phyloP scores from a whole-genome alignment of 495 filamentous ascomycete genomes.

The Aspergillus hancockii region DNA sequence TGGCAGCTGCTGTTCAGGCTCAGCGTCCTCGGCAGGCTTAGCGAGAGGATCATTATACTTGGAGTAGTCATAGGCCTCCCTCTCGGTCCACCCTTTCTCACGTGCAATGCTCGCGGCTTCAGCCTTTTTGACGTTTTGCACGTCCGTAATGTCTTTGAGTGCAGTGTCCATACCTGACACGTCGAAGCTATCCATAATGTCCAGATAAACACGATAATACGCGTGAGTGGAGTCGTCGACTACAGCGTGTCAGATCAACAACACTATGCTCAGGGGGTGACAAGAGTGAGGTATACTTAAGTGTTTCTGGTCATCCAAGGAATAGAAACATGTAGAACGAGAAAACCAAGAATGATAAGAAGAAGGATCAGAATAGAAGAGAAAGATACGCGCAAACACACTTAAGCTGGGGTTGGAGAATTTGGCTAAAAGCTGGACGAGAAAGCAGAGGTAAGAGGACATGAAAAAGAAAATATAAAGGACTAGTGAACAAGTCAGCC shows the following conservation, averaged over 20 bases:
- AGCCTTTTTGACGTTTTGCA: constrained; percentile 30
- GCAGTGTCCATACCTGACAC: constrained; percentile 26
- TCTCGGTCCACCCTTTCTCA: constrained; percentile 54
- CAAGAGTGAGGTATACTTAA: neutral
- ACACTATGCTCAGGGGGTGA: neutral
- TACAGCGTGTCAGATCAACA: neutral
- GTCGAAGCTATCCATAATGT: constrained; percentile 27
- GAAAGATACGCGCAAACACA: no score
- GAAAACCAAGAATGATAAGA: neutral
- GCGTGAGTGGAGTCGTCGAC: neutral
- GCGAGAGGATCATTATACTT: constrained; percentile 37
- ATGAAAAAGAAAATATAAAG: constrained; percentile 6
- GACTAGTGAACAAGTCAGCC: neutral
- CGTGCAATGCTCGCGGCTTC: constrained; percentile 34
- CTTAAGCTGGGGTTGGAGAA: no score
- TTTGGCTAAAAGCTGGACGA: neutral
- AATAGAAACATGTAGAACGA: neutral
- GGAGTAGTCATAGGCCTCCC: constrained; percentile 55
- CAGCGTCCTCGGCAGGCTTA: constrained; percentile 24
- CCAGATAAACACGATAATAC: constrained; percentile 5
- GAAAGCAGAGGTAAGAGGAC: neutral
- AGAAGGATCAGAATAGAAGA: no score
- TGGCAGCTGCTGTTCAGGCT: constrained; percentile 14
- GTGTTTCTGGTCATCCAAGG: neutral
- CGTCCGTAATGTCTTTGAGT: constrained; percentile 38